These are phyloP conservation scores for Aspergillaceae sp. DNA, from an alignment of 2,329 filamentous ascomycete genomes.

Conservation along the genomic window DNA sequence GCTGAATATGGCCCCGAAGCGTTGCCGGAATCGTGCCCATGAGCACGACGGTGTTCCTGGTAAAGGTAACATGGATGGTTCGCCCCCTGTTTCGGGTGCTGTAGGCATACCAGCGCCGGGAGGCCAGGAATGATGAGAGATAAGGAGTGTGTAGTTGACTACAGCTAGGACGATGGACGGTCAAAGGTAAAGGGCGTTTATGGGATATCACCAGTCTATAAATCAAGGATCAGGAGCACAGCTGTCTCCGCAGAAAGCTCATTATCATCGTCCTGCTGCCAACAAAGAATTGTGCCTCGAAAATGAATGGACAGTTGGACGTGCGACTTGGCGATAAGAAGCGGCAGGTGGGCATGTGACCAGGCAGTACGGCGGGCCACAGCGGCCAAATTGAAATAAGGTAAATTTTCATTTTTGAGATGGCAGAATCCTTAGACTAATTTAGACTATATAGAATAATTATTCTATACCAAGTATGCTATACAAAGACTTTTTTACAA, in stretches of 20 bases:
- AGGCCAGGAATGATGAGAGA: not conserved
- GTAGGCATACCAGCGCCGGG: slow-evolving; percentile 16
- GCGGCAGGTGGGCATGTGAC: not conserved
- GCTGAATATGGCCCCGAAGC: slow-evolving; percentile 54
- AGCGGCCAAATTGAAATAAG: too few relatives aligned
- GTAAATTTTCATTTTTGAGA: too few relatives aligned
- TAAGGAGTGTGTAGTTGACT: not conserved
- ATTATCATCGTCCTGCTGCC: not conserved
- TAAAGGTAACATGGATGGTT: slow-evolving; percentile 40
- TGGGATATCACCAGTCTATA: not conserved
- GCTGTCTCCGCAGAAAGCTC: not conserved
- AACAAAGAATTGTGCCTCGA: too few relatives aligned
- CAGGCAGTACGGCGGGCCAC: not conserved
- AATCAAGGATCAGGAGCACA: not conserved
- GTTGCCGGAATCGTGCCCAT: slow-evolving; percentile 64
- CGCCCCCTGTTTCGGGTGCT: slow-evolving; percentile 11
- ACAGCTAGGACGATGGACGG: not conserved
- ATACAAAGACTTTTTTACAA: too few relatives aligned
- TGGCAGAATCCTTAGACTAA: too few relatives aligned
- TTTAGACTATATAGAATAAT: too few relatives aligned
- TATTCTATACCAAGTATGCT: too few relatives aligned
- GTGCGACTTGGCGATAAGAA: not conserved
- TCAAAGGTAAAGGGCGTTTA: not conserved
- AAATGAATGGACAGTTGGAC: not conserved
- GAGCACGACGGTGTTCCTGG: slow-evolving; percentile 55